Percentiles rank a stretch among this genome's conserved stretches.
phyloP scores from a whole-genome alignment of 2,329 filamentous ascomycete species.

The Calonectria naviculata region DNA sequence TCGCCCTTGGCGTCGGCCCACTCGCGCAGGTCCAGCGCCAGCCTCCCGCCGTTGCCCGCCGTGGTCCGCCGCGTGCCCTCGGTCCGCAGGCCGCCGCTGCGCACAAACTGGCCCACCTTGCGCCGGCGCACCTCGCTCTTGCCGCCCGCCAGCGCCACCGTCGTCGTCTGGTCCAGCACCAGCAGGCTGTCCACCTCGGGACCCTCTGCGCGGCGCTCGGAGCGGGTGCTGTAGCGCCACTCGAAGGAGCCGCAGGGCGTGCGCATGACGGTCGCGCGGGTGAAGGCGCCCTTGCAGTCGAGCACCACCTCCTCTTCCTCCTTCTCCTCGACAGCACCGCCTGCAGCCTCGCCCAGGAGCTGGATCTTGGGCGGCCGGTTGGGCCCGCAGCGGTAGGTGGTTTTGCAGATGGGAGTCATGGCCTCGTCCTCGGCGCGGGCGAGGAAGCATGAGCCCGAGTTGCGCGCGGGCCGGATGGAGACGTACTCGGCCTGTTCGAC shows the following conservation, averaged over 20 bases:
- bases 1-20: constrained; percentile 49
- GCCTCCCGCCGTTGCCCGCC: constrained; percentile 63
- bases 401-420: constrained; percentile 56
- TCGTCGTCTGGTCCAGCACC: constrained; percentile 61
- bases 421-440: constrained; percentile 52
- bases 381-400: constrained; percentile 68
- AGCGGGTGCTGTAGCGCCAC: constrained; percentile 65
- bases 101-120: constrained; percentile 56
- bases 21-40: constrained; percentile 55
- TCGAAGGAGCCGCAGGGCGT: constrained; percentile 62
- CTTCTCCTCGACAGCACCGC: background rate
- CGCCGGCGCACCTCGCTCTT: constrained; percentile 43
- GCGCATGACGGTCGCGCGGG: constrained; percentile 58
- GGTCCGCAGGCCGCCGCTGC: constrained; percentile 52
- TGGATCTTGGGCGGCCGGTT: constrained; percentile 60
- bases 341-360: constrained; percentile 25
- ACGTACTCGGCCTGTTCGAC: constrained; percentile 58
- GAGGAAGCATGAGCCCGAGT: constrained; percentile 61
- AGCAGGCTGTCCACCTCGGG: constrained; percentile 54
- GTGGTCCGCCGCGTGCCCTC: constrained; percentile 49
- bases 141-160: constrained; percentile 42
- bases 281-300: constrained; percentile 52
- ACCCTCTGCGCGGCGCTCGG: constrained; percentile 56
- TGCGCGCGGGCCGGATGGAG: constrained; percentile 59
- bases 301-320: constrained; percentile 40